phyloP scores from a whole-genome alignment of 192 early-diverging fungal genomes.

The Coemansia sp. region DNA sequence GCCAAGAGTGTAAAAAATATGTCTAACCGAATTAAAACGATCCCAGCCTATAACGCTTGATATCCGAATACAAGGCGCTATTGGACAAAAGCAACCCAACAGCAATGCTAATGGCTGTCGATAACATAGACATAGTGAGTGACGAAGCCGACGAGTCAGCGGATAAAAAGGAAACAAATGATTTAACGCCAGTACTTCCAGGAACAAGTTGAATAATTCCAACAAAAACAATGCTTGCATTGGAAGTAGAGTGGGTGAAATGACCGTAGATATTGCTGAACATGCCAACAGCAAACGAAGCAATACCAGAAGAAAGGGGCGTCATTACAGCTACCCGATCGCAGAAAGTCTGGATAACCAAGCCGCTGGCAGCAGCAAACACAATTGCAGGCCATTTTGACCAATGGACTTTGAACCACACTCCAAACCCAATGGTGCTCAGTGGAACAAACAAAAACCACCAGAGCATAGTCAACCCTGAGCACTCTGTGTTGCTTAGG shows the following conservation, averaged over 20 bases:
- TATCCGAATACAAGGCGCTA: slow-evolving; percentile 28
- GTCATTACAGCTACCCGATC: slow-evolving; percentile 52
- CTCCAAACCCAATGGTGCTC: slow-evolving; percentile 51
- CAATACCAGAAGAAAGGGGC: slow-evolving; percentile 58
- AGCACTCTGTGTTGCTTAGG: slow-evolving; percentile 15
- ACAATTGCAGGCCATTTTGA: slow-evolving; percentile 69
- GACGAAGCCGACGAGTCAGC: slow-evolving; percentile 43
- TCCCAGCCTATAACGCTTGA: slow-evolving; percentile 23
- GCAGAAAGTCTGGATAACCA: slow-evolving; percentile 60
- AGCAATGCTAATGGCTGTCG: slow-evolving; percentile 32
- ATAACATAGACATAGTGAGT: slow-evolving; percentile 38
- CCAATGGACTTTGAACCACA: slow-evolving; percentile 56
- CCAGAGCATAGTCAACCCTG: slow-evolving; percentile 40
- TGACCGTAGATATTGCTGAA: slow-evolving; percentile 70
- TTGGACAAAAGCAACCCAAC: slow-evolving; percentile 32
- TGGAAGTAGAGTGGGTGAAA: slow-evolving; percentile 58
- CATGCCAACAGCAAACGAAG: slow-evolving; percentile 75
- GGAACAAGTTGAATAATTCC: slow-evolving; percentile 80
- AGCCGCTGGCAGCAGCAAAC: slow-evolving; percentile 61
- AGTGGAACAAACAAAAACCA: slow-evolving; percentile 56
- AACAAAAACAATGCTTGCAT: slow-evolving; percentile 64
- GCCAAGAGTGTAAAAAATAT: too few relatives aligned
- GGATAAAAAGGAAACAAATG: slow-evolving; percentile 58
- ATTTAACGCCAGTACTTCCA: slow-evolving; percentile 67
- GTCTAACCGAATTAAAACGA: slow-evolving; percentile 10